Percentiles rank a stretch among this genome's conserved stretches.
Conservation (phyloP, 345 rosid species). For the Hevea brasiliensis region DNA sequence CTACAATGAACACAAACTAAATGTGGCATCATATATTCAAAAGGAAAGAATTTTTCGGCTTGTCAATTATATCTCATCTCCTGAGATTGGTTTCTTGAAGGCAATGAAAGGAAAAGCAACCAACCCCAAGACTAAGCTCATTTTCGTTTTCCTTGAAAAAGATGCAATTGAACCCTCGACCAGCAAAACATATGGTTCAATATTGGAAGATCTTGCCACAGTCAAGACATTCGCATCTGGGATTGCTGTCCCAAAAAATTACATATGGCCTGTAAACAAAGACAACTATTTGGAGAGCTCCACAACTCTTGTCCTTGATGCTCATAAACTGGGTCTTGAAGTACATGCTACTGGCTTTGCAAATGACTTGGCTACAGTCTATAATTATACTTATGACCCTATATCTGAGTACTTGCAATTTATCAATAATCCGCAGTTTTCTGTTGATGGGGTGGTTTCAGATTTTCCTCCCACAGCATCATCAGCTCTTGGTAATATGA, state of each 20-base stretch:
- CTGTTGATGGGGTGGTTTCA: slow-evolving; percentile 77
- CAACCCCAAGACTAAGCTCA: slow-evolving; percentile 51
- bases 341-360: slow-evolving; percentile 77
- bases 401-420: slow-evolving; percentile 64
- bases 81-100: slow-evolving; percentile 81
- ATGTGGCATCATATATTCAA: slow-evolving; percentile 39
- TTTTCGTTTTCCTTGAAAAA: slow-evolving; percentile 59
- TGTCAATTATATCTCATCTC: slow-evolving; percentile 53
- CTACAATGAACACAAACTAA: slow-evolving; percentile 62
- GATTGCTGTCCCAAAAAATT: slow-evolving; percentile 71
- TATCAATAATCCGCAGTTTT: slow-evolving; percentile 51
- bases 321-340: slow-evolving; percentile 71
- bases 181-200: slow-evolving; percentile 69
- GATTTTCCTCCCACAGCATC: slow-evolving; percentile 88
- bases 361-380: slow-evolving; percentile 54
- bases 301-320: slow-evolving; percentile 69
- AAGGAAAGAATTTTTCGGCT: slow-evolving; percentile 1
- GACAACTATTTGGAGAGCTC: slow-evolving; percentile 51
- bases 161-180: slow-evolving; percentile 62
- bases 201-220: slow-evolving; percentile 47
- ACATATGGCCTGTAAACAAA: slow-evolving; percentile 60
- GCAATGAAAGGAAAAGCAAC: slow-evolving; percentile 42
- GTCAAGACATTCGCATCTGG: slow-evolving; percentile 71
- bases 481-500: slow-evolving; percentile 56
- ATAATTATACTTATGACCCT: slow-evolving; percentile 75